A percentile compares a stretch with the other conserved stretches of the same genome.
Evolutionary conservation across 169 alveolate genomes (phyloP).

Genomic region (Eimeria acervulina): DNA sequence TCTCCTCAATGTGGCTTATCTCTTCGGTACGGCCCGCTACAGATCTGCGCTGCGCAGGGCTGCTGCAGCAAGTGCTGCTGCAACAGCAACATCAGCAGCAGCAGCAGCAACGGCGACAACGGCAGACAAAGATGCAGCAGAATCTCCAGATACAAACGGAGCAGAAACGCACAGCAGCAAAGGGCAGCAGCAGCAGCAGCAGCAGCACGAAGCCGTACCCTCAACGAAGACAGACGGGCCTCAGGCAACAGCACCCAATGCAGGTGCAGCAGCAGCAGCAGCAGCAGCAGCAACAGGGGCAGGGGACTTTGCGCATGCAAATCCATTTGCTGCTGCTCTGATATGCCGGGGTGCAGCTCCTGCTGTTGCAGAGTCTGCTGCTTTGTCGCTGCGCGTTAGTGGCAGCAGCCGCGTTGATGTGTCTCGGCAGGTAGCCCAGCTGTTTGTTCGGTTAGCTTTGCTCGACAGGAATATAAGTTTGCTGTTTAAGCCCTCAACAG

Average conservation of each 20-base stretch:
- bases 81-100: not conserved
- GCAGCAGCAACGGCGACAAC: slow-evolving; percentile 13
- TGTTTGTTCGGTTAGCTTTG: slow-evolving; percentile 53
- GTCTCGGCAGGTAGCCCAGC: slow-evolving; percentile 71
- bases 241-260: not conserved
- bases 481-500: slow-evolving; percentile 63
- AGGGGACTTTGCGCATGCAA: not conserved
- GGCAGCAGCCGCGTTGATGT: slow-evolving; percentile 69
- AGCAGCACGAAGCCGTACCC: not conserved
- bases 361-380: not conserved
- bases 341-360: slow-evolving; percentile 18
- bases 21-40: slow-evolving; percentile 40
- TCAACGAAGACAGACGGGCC: not conserved
- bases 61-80: not conserved
- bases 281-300: not conserved
- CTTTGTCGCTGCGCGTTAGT: slow-evolving; percentile 63
- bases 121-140: not conserved
- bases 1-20: slow-evolving; percentile 64
- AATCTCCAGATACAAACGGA: not conserved
- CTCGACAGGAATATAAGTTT: slow-evolving; percentile 61
- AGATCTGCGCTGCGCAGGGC: not conserved
- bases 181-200: not conserved
- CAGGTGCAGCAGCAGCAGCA: slow-evolving; percentile 34
- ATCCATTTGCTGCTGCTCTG: slow-evolving; percentile 18
- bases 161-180: not conserved